Evolutionary conservation across 2,329 filamentous ascomycete genomes (phyloP).

Genomic region (Ceratocystis smalleyi): DNA sequence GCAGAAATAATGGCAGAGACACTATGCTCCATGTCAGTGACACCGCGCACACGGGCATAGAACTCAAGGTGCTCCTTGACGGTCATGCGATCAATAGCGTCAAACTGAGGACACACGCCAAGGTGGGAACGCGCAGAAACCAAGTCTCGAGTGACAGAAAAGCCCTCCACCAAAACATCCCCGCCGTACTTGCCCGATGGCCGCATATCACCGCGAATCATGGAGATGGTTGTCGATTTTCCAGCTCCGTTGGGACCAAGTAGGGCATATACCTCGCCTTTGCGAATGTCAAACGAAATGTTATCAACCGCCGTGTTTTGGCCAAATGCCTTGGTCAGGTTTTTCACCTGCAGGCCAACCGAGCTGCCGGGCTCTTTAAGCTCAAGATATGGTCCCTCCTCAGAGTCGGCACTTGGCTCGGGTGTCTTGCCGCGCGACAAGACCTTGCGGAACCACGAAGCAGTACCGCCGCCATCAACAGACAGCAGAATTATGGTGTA

Average conservation of each 20-base stretch:
- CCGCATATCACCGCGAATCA: slow-evolving; percentile 76
- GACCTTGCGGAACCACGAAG: slow-evolving; percentile 34
- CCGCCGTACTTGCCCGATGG: slow-evolving; percentile 58
- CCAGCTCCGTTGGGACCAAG: slow-evolving; percentile 85
- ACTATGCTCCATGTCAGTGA: slow-evolving; percentile 60
- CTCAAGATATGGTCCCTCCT: slow-evolving; percentile 43
- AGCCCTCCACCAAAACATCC: slow-evolving; percentile 65
- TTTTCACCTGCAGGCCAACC: slow-evolving; percentile 62
- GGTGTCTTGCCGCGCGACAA: slow-evolving; percentile 22
- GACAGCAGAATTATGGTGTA: slow-evolving; percentile 61
- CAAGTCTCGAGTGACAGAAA: slow-evolving; percentile 57
- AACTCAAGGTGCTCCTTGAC: slow-evolving; percentile 74
- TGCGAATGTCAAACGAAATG: slow-evolving; percentile 65
- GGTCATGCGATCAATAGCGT: slow-evolving; percentile 83
- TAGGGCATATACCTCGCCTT: slow-evolving; percentile 73
- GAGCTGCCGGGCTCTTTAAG: slow-evolving; percentile 24
- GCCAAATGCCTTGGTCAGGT: slow-evolving; percentile 67
- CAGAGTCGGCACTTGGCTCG: slow-evolving; percentile 19
- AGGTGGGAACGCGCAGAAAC: slow-evolving; percentile 59
- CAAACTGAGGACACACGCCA: slow-evolving; percentile 82
- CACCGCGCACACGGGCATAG: slow-evolving; percentile 72
- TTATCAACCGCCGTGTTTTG: slow-evolving; percentile 71
- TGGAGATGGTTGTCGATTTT: slow-evolving; percentile 75
- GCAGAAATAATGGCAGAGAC: slow-evolving; percentile 64
- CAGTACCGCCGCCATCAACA: slow-evolving; percentile 60